These are phyloP conservation scores for Mallotus nudiflorus DNA, from an alignment of 345 rosid species.

Conservation along the genomic window DNA sequence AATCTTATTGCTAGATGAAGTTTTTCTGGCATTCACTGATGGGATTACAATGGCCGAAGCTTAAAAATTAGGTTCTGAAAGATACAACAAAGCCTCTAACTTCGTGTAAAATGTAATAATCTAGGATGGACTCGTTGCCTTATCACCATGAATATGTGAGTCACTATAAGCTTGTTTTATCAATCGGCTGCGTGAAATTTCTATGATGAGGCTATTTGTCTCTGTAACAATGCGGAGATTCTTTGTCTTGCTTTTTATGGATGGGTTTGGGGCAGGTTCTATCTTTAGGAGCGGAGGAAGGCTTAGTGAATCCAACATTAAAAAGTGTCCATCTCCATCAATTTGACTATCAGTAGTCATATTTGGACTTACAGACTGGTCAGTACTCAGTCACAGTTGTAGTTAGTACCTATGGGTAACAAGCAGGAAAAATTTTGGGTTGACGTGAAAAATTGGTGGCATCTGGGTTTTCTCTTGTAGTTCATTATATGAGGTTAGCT, in stretches of 20 bases:
- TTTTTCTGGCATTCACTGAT: neutral
- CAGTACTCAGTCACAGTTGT: neutral
- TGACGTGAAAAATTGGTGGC: too few relatives aligned
- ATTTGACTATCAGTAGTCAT: neutral
- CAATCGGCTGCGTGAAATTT: neutral
- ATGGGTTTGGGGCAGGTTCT: neutral
- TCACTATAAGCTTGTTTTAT: neutral
- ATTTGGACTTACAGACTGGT: neutral
- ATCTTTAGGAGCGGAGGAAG: neutral
- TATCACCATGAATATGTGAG: neutral
- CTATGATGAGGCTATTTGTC: neutral
- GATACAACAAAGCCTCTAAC: neutral
- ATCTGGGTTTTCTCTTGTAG: too few relatives aligned
- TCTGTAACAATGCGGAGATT: neutral
- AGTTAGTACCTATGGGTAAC: too few relatives aligned
- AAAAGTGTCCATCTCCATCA: neutral
- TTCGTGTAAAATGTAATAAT: neutral
- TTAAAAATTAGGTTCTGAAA: neutral
- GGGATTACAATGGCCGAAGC: neutral
- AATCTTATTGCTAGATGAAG: neutral
- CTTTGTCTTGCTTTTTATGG: neutral
- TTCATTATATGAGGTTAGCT: too few relatives aligned
- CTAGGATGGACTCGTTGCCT: neutral
- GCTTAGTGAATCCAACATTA: too few relatives aligned
- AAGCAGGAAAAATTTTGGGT: too few relatives aligned